Conservation (phyloP, 1,284 basidiomycete genomes). For the Ganoderma meredithae region DNA sequence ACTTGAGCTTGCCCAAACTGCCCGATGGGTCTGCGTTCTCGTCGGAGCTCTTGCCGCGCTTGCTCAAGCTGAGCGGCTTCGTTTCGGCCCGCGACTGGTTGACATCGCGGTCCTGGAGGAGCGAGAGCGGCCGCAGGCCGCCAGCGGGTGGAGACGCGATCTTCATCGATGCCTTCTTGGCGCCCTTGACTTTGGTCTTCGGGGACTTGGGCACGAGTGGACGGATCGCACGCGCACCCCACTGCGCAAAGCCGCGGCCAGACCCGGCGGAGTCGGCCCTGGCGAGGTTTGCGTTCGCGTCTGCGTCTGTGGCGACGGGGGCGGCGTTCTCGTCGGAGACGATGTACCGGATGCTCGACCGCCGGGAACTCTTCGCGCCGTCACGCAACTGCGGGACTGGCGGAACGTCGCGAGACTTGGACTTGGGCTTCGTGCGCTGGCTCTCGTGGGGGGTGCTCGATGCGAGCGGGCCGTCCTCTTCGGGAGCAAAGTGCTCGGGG, state of each 20-base stretch:
- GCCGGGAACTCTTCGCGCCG: conserved; percentile 40
- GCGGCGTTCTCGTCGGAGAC: conserved; percentile 57
- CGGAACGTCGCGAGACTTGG: conserved; percentile 44
- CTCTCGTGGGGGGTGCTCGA: conserved; percentile 70
- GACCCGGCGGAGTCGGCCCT: conserved; percentile 38
- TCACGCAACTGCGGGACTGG: conserved; percentile 40
- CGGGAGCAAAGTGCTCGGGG: conserved; percentile 37
- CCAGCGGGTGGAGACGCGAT: conserved; percentile 46
- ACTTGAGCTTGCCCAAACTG: conserved; percentile 43
- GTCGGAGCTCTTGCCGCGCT: conserved; percentile 51
- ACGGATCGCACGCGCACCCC: conserved; percentile 56
- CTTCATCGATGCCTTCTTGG: conserved; percentile 47
- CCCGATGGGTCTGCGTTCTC: conserved; percentile 50
- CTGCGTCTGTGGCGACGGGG: conserved; percentile 40
- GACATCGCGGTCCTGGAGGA: conserved; percentile 65
- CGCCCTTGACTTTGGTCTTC: conserved; percentile 55
- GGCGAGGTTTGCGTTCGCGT: conserved; percentile 25
- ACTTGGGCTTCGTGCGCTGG: conserved; percentile 43
- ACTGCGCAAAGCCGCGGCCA: conserved; percentile 47
- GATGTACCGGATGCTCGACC: conserved; percentile 70
- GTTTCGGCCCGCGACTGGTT: conserved; percentile 49
- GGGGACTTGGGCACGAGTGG: conserved; percentile 61
- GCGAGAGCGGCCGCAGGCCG: conserved; percentile 64
- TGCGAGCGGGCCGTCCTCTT: conserved; percentile 53
- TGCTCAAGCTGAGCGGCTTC: conserved; percentile 61